Conservation (phyloP, 2,329 filamentous ascomycete species). For the Fusarium redolens region DNA sequence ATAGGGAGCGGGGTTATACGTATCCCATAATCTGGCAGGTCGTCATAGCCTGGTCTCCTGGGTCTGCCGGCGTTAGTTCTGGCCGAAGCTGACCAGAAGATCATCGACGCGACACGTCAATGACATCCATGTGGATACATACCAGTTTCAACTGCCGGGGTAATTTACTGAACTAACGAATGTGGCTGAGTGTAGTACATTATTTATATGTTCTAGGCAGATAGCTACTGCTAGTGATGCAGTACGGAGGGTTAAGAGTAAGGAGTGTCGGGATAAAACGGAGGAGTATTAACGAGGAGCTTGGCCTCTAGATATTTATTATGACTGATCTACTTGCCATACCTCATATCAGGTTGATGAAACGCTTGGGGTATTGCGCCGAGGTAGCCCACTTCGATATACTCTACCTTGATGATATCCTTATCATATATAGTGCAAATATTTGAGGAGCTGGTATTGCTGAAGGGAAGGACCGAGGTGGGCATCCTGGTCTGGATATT, state of each 20-base stretch:
- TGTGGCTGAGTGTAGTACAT: neutral
- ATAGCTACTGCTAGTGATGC: neutral
- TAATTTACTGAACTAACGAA: neutral
- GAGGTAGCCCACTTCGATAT: neutral
- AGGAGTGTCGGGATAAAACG: neutral
- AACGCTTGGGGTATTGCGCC: neutral
- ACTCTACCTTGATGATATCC: neutral
- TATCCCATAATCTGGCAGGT: neutral
- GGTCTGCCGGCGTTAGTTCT: neutral
- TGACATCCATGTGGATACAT: neutral
- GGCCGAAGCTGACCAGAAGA: neutral
- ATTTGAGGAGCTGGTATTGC: neutral
- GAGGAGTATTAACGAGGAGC: neutral
- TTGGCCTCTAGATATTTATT: neutral
- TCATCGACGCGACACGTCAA: neutral
- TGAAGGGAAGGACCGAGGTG: neutral
- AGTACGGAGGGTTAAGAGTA: neutral
- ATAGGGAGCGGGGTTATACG: neutral
- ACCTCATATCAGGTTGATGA: neutral
- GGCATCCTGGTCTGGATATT: neutral
- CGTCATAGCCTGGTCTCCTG: neutral
- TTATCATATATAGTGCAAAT: neutral
- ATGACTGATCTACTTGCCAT: neutral
- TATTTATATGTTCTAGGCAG: neutral
- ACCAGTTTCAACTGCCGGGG: neutral